Evolutionary conservation across 306 rosid genomes (phyloP), one percentile per base, ranked within the genome.

Genomic region (Malus sylvestris): DNA sequence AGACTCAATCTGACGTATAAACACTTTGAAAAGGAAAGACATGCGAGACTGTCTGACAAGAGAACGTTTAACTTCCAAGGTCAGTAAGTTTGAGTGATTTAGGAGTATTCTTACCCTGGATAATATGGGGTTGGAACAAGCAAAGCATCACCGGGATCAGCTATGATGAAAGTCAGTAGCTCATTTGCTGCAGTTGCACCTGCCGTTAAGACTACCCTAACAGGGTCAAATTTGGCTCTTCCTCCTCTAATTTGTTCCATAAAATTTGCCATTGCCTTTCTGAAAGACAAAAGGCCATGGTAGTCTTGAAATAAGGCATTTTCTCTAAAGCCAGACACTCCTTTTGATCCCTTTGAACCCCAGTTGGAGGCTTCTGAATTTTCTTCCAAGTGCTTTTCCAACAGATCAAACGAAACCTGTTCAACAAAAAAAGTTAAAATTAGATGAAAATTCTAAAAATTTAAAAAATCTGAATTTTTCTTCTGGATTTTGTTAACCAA

Each of bases 121-220:
- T 95, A 95, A 86, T 90, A 95, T 1, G 99, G 99, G 6, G 93
- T 95, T 18, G 98, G 98, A 67, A 95, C 89, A 5, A 95, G 95
- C 72, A 95, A 76, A 63, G 97, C 93, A 66, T 95, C 99, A 3
- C 99, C 97, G 0, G 97, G 96, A 76, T 95, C 82, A 2, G 99
- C 99, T 0, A 95, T 82, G 64, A 92, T 89, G 88, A 95, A 90
- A 25, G 97, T 95, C 46, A 95, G 76, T 32, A 95, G 97, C 53
- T 95, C 99, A 71, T 92, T 95, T 38, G 97, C 97, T 1, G 99
- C 99, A 20, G 99, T 95, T 13, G 97, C 99, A 30, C 99, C 99
- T 10, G 99, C 99, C 49, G 99, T 92, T 58, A 95, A 85, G 58
- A 95, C 99, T 0, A 95, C 44, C 79, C 97, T 84, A 22, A 79